These are phyloP conservation scores for Penicillium egyptiacum DNA, from an alignment of 495 filamentous ascomycete genomes.

Conservation along the genomic window DNA sequence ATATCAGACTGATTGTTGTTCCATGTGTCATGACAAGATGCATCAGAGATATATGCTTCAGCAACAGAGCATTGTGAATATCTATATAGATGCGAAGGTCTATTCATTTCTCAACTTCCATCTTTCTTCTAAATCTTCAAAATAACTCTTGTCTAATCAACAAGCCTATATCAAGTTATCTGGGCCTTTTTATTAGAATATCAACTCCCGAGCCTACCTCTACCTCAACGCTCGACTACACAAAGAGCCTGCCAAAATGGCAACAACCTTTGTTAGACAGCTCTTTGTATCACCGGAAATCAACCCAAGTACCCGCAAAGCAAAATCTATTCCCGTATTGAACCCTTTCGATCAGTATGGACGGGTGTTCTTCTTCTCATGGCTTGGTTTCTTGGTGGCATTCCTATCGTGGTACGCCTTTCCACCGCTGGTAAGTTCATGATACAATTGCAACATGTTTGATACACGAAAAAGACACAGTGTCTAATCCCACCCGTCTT, in stretches of 20 bases:
- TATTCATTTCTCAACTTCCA: background rate
- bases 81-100: slow-evolving; percentile 15
- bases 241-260: slow-evolving; percentile 15
- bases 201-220: background rate
- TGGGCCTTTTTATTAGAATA: background rate
- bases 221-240: background rate
- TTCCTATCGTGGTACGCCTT: slow-evolving; percentile 91
- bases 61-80: background rate
- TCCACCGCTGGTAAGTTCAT: slow-evolving; percentile 68
- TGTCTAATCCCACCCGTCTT: background rate
- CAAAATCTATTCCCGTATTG: slow-evolving; percentile 73
- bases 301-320: slow-evolving; percentile 80
- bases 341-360: slow-evolving; percentile 83
- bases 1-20: slow-evolving; percentile 11
- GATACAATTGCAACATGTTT: background rate
- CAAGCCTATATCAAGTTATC: background rate
- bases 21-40: slow-evolving; percentile 16
- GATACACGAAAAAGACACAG: background rate
- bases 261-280: slow-evolving; percentile 25
- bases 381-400: slow-evolving; percentile 93
- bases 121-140: background rate
- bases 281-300: slow-evolving; percentile 44
- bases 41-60: background rate
- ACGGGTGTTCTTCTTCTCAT: slow-evolving; percentile 90
- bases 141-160: background rate